These are phyloP conservation scores for Ganoderma meredithae DNA, from an alignment of 1,284 basidiomycete species.

Conservation along the genomic window DNA sequence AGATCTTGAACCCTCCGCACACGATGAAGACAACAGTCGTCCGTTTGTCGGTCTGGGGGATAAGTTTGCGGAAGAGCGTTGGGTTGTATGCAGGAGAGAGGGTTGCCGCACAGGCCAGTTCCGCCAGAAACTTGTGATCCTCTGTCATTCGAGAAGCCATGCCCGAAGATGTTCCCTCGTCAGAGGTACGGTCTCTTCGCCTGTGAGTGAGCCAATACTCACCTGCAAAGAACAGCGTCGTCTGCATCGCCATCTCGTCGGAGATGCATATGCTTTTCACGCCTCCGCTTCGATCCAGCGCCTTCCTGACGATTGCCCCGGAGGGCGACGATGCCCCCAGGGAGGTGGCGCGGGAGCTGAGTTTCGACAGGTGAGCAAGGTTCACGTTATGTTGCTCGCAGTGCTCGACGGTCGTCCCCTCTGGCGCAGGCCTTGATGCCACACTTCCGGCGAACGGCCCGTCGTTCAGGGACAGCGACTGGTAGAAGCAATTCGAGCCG, in stretches of 20 bases:
- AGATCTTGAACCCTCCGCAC: slow-evolving; percentile 78
- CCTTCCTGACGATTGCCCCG: slow-evolving; percentile 65
- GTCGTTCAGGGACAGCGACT: slow-evolving; percentile 66
- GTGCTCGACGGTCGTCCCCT: slow-evolving; percentile 46
- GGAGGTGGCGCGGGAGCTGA: slow-evolving; percentile 72
- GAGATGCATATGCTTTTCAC: slow-evolving; percentile 66
- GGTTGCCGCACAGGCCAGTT: slow-evolving; percentile 75
- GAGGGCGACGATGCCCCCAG: slow-evolving; percentile 73
- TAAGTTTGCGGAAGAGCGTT: slow-evolving; percentile 58
- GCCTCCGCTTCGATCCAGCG: slow-evolving; percentile 60
- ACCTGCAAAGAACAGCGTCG: slow-evolving; percentile 65
- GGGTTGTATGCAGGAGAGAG: slow-evolving; percentile 70
- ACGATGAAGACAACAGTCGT: slow-evolving; percentile 66
- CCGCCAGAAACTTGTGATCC: slow-evolving; percentile 76
- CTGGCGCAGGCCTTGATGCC: slow-evolving; percentile 20
- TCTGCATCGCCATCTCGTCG: slow-evolving; percentile 73
- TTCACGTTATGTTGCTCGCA: slow-evolving; percentile 52
- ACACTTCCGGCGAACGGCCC: slow-evolving; percentile 41
- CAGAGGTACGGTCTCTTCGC: neutral
- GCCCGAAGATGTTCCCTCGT: neutral
- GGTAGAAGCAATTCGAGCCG: slow-evolving; percentile 77
- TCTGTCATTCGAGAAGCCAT: slow-evolving; percentile 49
- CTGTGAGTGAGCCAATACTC: slow-evolving; percentile 14
- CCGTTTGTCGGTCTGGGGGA: slow-evolving; percentile 44
- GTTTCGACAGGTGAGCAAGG: slow-evolving; percentile 60